Evolutionary conservation across 2,329 filamentous ascomycete species (phyloP).

Genomic region (Aphanocladium album): DNA sequence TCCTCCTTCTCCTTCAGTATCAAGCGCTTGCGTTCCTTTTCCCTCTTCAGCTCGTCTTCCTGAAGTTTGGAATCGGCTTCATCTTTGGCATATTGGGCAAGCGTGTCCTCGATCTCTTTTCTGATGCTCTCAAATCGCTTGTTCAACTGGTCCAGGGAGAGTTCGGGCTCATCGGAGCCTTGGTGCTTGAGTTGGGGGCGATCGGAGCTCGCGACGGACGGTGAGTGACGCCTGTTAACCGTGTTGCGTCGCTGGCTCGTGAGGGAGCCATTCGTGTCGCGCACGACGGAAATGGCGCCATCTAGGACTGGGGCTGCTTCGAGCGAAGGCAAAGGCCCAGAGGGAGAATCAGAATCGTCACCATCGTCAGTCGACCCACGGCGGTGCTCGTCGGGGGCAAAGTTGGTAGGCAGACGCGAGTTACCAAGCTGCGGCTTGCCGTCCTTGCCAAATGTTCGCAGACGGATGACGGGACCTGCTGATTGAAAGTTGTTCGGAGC

Average conservation of each 20-base stretch:
- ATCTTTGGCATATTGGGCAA: constrained; percentile 65
- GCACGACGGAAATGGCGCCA: constrained; percentile 52
- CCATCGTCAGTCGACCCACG: constrained; percentile 37
- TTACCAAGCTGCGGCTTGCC: constrained; percentile 57
- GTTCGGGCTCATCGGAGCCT: constrained; percentile 50
- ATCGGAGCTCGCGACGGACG: constrained; percentile 57
- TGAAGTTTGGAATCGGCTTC: constrained; percentile 64
- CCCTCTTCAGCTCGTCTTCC: constrained; percentile 64
- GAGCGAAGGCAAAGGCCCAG: constrained; percentile 48
- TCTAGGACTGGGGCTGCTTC: constrained; percentile 61
- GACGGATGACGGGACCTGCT: constrained; percentile 75
- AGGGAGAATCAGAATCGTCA: constrained; percentile 42
- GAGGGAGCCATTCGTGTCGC: constrained; percentile 54
- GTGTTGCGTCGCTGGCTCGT: constrained; percentile 44
- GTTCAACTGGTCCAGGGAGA: constrained; percentile 72
- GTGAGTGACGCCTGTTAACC: constrained; percentile 70
- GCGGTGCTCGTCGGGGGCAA: constrained; percentile 47
- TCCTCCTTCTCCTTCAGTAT: constrained; percentile 86
- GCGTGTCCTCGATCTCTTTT: constrained; percentile 75
- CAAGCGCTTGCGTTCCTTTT: constrained; percentile 73
- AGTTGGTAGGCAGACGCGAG: constrained; percentile 51
- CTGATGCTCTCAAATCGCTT: constrained; percentile 74
- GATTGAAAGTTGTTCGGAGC: constrained; percentile 91
- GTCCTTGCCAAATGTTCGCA: constrained; percentile 68
- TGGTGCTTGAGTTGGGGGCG: constrained; percentile 42